A percentile compares a stretch with the other conserved stretches of the same genome.
These are phyloP conservation scores for Cryphonectria naterciae DNA, from an alignment of 2,329 filamentous ascomycete genomes.

Conservation along the genomic window DNA sequence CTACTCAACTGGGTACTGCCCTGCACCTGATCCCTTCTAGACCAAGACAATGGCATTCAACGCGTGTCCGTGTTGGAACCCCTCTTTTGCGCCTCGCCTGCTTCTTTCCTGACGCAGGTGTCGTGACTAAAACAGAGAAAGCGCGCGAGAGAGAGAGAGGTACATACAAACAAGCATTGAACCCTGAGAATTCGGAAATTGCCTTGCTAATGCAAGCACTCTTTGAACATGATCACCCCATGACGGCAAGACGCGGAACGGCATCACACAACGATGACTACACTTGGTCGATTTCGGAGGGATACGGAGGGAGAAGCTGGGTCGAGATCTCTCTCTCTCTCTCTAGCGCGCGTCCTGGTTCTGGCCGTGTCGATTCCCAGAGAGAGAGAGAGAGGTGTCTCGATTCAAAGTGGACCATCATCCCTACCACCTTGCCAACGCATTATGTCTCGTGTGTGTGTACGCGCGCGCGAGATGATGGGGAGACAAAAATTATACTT, in stretches of 20 bases:
- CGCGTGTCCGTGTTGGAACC: too few relatives aligned
- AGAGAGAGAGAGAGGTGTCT: not conserved
- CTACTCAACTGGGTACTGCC: not conserved
- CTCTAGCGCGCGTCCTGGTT: too few relatives aligned
- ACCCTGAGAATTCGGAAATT: slow-evolving; percentile 5
- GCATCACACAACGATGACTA: not conserved
- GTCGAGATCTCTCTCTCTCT: not conserved
- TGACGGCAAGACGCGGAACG: slow-evolving; percentile 5
- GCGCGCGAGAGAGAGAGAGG: not conserved
- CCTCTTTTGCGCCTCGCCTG: too few relatives aligned
- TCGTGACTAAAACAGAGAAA: not conserved
- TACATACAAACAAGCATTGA: not conserved
- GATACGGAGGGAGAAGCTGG: not conserved
- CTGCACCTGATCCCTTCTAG: not conserved
- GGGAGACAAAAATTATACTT: not conserved
- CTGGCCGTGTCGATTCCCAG: not conserved
- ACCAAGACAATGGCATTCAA: too few relatives aligned
- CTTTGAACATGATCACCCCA: not conserved
- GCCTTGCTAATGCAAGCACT: slow-evolving; percentile 8
- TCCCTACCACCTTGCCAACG: not conserved
- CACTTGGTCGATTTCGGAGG: not conserved
- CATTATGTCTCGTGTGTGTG: not conserved
- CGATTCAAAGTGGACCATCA: slow-evolving; percentile 1
- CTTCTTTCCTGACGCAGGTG: not conserved
- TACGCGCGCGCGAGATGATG: not conserved